Evolutionary conservation across 75 land plant genomes (phyloP), one percentile per base, ranked within the genome.

Genomic region (Picea sitchensis): DNA sequence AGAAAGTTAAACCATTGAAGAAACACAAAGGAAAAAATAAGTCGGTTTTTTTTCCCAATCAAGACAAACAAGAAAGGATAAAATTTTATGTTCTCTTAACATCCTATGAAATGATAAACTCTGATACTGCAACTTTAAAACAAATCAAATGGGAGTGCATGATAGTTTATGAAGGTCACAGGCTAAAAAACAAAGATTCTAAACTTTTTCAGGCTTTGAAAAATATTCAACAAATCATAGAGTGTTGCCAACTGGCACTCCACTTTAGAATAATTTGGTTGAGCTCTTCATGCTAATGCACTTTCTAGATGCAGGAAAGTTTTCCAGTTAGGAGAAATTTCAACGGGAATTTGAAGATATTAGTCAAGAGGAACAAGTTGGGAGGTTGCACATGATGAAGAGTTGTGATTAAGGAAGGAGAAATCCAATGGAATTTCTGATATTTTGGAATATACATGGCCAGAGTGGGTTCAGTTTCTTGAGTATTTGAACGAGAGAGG

Each of bases 201-300:
- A 97, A 97, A 73, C 90, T 97, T 77, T 97, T 95, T 87, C 82
- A 86, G 76, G 87, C 92, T 36, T 80, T 97, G 81, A 91, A 81
- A 68, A 88, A 64, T 97, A 88, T 72, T 36, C 85, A 2, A 89
- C 90, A 54, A 87, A 65, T 4, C 99, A 95, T 73, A 92, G 99
- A 44, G 93, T 93, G 58, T 94, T 97, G 38, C 76, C 95, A 56
- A 97, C 98, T 71, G 99, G 98, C 75, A 95, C 99, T 63, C 99
- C 99, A 58, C 86, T 97, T 78, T 96, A 98, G 99, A 98, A 95
- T 80, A 98, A 98, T 79, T 80, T 98, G 86, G 98, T 95, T 82
- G 99, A 98, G 88, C 90, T 98, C 65, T 98, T 98, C 81, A 95
- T 92, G 98, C 89, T 98, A 31, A 98, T 98, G 99, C 98, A 98